Evolutionary conservation across 495 filamentous ascomycete genomes (phyloP), one percentile per base, ranked within the genome.

Genomic region (Xylaria flabelliformis): DNA sequence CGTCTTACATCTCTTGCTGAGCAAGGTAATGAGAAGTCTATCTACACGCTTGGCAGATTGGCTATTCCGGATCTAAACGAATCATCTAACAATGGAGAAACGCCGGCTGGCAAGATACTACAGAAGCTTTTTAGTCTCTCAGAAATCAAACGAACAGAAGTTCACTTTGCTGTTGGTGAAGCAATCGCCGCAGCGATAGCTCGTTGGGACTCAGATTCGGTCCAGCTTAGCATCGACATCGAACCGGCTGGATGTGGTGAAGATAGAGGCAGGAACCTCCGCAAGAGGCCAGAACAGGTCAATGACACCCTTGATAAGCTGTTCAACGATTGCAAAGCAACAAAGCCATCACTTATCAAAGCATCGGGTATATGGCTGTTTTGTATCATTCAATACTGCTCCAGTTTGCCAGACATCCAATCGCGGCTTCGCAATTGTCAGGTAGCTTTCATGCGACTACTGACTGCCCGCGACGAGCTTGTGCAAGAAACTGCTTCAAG

Each of bases 401-500:
- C 93, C 0, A 88, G 94, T 71, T 82, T 91, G 21, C 79, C 82
- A 26, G 88, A 92, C 72, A 85, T 97, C 51, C 92, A 96, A 77
- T 81, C 83, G 4, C 87, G 90, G 13, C 81, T 99, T 68, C 86
- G 91, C 70, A 87, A 92, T 73, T 96, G 92, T 78, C 96, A 99
- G 80, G 88, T 84, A 64, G 93, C 92, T 4, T 99, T 99, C 80
- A 92, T 94, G 82, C 85, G 90, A 19, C 89, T 97, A n/a, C 87
- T 99, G 42, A 88, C 90, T 15, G 94, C 97, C 77, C 86, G 95
- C 24, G 96, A 99, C 72, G 93, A 97, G 77, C 87, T 98, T 56
- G 94, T 98, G 8, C 96, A 98, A 79, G 96, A 99, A 79, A 94
- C 95, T 2, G 96, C 97, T 2, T 95, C 94, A 17, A 88, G 96